phyloP scores from a whole-genome alignment of 345 rosid genomes.

The Arabidopsis thaliana region DNA sequence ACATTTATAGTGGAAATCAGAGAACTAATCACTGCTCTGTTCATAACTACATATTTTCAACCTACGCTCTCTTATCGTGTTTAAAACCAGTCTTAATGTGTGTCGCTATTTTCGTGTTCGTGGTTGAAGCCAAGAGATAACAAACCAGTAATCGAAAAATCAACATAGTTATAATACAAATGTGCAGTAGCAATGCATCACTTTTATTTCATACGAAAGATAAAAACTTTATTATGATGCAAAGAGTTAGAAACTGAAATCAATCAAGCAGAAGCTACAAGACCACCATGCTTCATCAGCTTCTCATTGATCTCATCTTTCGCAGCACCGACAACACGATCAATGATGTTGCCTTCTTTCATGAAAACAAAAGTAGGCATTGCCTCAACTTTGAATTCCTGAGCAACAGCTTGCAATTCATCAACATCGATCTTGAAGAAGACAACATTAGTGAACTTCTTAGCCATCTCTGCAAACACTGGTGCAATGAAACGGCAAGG shows the following conservation, averaged over 20 bases:
- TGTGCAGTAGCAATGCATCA: conserved; percentile 7
- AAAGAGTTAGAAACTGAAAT: background rate
- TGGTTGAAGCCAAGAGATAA: no score
- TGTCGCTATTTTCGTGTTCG: no score
- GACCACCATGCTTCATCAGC: conserved; percentile 52
- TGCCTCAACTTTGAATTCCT: conserved; percentile 64
- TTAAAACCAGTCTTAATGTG: no score
- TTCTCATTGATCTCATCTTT: conserved; percentile 61
- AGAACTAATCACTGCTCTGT: no score
- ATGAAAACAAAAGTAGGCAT: conserved; percentile 72
- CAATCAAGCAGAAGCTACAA: conserved; percentile 51
- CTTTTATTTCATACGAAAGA: conserved; percentile 19
- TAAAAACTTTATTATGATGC: background rate
- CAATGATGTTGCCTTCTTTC: conserved; percentile 60
- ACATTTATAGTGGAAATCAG: no score
- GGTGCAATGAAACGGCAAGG: conserved; percentile 79
- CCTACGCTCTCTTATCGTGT: no score
- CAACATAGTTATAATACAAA: background rate
- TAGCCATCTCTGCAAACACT: conserved; percentile 60
- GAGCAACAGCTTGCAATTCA: conserved; percentile 65
- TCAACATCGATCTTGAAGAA: conserved; percentile 85
- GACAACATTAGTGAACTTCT: conserved; percentile 47
- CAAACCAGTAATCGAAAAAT: background rate
- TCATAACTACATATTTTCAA: no score
- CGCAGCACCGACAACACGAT: conserved; percentile 65